phyloP scores from a whole-genome alignment of 78 protist species.

The Dictyostelium capitatum region DNA sequence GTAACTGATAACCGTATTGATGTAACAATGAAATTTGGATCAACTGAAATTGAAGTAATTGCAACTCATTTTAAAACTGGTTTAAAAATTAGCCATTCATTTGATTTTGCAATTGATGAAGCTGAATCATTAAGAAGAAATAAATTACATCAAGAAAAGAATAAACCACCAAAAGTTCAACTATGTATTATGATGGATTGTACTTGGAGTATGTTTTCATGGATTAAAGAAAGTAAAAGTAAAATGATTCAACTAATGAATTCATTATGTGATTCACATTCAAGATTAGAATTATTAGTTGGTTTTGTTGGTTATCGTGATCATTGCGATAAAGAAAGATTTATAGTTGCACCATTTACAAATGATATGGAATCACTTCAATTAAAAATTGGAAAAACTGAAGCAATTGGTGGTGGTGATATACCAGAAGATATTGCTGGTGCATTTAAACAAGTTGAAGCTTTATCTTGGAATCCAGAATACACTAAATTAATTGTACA shows the following conservation, averaged over 20 bases:
- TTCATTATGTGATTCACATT: background rate
- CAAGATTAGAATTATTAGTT: background rate
- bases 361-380: background rate
- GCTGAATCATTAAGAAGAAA: conserved; percentile 1
- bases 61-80: background rate
- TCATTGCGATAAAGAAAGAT: background rate
- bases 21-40: conserved; percentile 4
- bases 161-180: background rate
- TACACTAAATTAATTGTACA: background rate
- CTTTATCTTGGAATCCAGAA: background rate
- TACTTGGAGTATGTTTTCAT: background rate
- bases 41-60: background rate
- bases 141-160: background rate
- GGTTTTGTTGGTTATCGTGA: conserved; percentile 4
- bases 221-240: background rate
- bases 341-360: background rate
- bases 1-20: background rate
- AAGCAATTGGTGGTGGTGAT: conserved; percentile 2
- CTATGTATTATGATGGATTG: conserved; percentile 4
- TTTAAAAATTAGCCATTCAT: too few relatives aligned
- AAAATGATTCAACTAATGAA: background rate
- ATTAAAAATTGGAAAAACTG: background rate
- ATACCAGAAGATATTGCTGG: conserved; percentile 1
- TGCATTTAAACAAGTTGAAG: background rate
- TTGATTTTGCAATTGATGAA: background rate